phyloP scores from a whole-genome alignment of 148 eudicot species.

The Nepenthes gracilis region DNA sequence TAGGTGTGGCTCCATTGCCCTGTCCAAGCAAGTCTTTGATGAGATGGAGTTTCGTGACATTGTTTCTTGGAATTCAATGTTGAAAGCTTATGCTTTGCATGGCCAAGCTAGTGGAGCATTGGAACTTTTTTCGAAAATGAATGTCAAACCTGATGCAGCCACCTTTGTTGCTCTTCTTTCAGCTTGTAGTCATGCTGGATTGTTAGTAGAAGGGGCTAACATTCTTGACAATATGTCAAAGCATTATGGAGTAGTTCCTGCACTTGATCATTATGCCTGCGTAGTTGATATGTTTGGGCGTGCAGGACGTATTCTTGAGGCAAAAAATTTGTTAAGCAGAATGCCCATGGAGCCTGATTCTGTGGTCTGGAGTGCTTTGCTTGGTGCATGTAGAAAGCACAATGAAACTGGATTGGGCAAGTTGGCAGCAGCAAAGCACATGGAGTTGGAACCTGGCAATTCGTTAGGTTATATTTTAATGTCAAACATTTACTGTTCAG shows the following conservation, averaged over 20 bases:
- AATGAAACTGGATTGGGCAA: constrained; percentile 27
- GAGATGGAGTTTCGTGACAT: constrained; percentile 25
- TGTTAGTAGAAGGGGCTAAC: constrained; percentile 37
- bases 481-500: constrained; percentile 32
- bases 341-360: constrained; percentile 54
- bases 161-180: constrained; percentile 48
- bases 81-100: constrained; percentile 44
- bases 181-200: constrained; percentile 55
- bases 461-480: constrained; percentile 38
- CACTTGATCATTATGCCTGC: constrained; percentile 48
- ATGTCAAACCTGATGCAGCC: constrained; percentile 30
- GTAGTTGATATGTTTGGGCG: constrained; percentile 50
- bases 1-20: constrained; percentile 31
- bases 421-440: constrained; percentile 25
- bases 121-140: constrained; percentile 23
- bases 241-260: constrained; percentile 29
- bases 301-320: constrained; percentile 33
- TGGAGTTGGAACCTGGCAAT: constrained; percentile 38
- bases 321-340: constrained; percentile 20
- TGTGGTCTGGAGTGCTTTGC: constrained; percentile 46
- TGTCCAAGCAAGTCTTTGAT: constrained; percentile 29
- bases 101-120: constrained; percentile 32
- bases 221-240: constrained; percentile 26
- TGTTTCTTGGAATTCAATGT: constrained; percentile 48
- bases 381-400: constrained; percentile 45